phyloP scores from a whole-genome alignment of 345 rosid species.

The Populus davidiana region DNA sequence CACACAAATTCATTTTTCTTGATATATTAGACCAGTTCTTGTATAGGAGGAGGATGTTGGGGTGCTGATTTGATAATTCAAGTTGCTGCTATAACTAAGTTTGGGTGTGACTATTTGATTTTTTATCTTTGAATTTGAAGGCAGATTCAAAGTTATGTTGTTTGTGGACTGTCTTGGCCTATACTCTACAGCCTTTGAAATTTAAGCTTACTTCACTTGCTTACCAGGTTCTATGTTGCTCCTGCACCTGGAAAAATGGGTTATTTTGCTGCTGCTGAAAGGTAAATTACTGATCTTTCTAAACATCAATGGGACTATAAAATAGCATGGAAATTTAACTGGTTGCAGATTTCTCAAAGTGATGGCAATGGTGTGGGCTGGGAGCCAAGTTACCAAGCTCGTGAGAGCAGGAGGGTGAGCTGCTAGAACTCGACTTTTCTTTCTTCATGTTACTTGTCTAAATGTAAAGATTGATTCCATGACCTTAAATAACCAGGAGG shows the following conservation, averaged over 20 bases:
- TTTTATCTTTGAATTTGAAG: not conserved
- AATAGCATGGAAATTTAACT: constrained; percentile 14
- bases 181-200: not conserved
- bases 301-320: constrained; percentile 11
- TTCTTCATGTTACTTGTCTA: not conserved
- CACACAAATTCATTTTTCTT: too few species aligned
- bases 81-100: too few species aligned
- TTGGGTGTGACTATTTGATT: not conserved
- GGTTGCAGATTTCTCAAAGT: constrained; percentile 74
- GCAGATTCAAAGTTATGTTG: not conserved
- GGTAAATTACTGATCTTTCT: constrained; percentile 39
- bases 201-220: constrained; percentile 3
- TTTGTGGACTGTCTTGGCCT: not conserved
- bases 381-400: constrained; percentile 92
- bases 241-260: constrained; percentile 85
- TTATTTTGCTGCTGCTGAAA: constrained; percentile 65
- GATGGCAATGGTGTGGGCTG: constrained; percentile 98
- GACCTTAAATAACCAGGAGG: not conserved
- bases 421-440: constrained; percentile 14
- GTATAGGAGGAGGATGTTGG: too few species aligned
- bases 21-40: too few species aligned
- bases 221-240: constrained; percentile 75
- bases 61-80: too few species aligned
- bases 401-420: constrained; percentile 84
- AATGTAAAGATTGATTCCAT: not conserved